A percentile compares a stretch with the other conserved stretches of the same genome.
Evolutionary conservation across 495 filamentous ascomycete species (phyloP).

Genomic region (Penicillium canescens): DNA sequence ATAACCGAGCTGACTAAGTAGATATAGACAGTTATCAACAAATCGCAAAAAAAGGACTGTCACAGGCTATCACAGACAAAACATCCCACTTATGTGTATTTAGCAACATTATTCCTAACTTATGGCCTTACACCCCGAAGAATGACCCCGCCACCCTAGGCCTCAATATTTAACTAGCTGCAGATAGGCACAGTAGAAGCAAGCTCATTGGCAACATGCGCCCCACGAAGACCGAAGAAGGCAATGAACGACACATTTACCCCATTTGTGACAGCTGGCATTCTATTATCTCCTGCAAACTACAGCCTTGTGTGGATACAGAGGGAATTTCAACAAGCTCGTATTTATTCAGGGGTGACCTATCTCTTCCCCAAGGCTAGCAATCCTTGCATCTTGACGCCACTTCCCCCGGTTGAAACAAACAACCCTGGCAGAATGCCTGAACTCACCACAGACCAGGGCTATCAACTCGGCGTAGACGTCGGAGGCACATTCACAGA

Average conservation of each 20-base stretch:
- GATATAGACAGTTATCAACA: no score
- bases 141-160: no score
- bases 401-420: not conserved
- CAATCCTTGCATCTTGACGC: not conserved
- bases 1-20: no score
- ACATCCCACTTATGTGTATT: no score
- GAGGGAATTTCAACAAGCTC: not conserved
- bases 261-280: not conserved
- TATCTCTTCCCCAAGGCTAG: not conserved
- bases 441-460: not conserved
- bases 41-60: no score
- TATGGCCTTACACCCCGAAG: no score
- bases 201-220: slow-evolving; percentile 1
- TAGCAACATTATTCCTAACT: no score
- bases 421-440: not conserved
- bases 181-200: no score
- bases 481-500: slow-evolving; percentile 54
- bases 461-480: slow-evolving; percentile 41
- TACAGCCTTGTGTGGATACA: not conserved
- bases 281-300: not conserved
- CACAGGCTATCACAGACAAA: no score
- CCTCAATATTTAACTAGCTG: no score
- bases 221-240: not conserved
- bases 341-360: not conserved
- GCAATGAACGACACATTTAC: not conserved